Percentiles rank a stretch among this genome's conserved stretches.
phyloP scores from a whole-genome alignment of 208 protist species.

The Leishmania braziliensis region DNA sequence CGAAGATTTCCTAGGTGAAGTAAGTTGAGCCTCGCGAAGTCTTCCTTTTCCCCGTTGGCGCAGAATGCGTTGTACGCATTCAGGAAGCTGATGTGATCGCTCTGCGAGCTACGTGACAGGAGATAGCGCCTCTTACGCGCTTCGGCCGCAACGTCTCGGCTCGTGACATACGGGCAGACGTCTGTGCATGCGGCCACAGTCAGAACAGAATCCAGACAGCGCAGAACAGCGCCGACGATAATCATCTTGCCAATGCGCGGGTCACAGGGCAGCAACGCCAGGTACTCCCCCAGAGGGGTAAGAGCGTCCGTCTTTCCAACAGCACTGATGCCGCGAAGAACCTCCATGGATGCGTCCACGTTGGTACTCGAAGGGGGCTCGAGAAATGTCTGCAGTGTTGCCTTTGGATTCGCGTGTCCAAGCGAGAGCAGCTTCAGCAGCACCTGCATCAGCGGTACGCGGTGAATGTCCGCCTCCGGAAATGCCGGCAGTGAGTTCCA shows the following conservation, averaged over 20 bases:
- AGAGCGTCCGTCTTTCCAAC: conserved; percentile 55
- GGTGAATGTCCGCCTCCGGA: conserved; percentile 93
- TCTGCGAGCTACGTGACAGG: conserved; percentile 67
- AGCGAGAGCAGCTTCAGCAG: conserved; percentile 86
- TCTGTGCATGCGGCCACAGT: conserved; percentile 93
- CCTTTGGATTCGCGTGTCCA: conserved; percentile 59
- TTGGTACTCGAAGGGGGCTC: conserved; percentile 68
- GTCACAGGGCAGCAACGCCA: conserved; percentile 89
- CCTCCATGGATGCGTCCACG: conserved; percentile 63
- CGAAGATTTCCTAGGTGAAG: conserved; percentile 54
- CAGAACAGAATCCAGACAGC: conserved; percentile 93
- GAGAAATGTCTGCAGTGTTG: conserved; percentile 77
- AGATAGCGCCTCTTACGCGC: conserved; percentile 54
- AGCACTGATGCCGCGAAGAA: conserved; percentile 67
- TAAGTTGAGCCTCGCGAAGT: conserved; percentile 63
- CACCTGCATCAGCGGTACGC: conserved; percentile 93
- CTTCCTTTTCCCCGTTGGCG: conserved; percentile 35
- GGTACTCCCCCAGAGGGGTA: conserved; percentile 87
- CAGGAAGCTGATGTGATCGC: conserved; percentile 82
- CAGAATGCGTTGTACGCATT: conserved; percentile 89
- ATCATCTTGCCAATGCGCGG: conserved; percentile 94
- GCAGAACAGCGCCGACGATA: conserved; percentile 90
- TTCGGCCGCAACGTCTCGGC: conserved; percentile 44
- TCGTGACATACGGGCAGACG: conserved; percentile 67
- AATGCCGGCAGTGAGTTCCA: conserved; percentile 71